Evolutionary conservation across 1,284 basidiomycete genomes (phyloP), one percentile per base, ranked within the genome.

Genomic region (Phylloboletellus chloephorus): DNA sequence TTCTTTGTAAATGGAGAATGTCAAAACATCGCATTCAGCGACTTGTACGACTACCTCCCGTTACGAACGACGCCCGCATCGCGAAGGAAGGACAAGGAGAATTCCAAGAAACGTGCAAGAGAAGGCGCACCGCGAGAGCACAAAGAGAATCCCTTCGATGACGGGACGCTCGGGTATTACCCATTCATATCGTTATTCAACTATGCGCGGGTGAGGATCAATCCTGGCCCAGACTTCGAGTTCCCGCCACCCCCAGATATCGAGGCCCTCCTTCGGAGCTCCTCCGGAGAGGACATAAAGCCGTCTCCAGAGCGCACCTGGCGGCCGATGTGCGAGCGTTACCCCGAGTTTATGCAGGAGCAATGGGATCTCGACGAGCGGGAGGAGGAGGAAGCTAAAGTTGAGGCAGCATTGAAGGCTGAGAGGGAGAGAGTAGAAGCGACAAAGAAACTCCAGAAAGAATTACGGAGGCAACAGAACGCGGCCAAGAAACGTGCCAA

Each of bases 81-180:
- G 8, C 69, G 73, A 41, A 72, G 73, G 53, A 76, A 78, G 51
- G 72, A 70, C 29, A 72, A 72, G 54, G 72, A 76, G 46, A 72
- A 39, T 9, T 56, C 62, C 12, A 65, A 72, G 56, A 78, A 73
- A 52, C 71, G 76, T 26, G 66, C 69, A 22, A 71, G 77, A 44
- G 82, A 86, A 54, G 81, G 79, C 21, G 71, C 78, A 20, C 58
- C 58, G n/a, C 76, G 79, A 39, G 82, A 85, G 52, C 85, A 88
- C 58, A 76, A 76, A 46, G 79, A 90, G 61, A 92, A 93, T 51
- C 74, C 78, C 1, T 87, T 90, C 58, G 94, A 99, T 64, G 96
- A 99, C 61, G 96, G 96, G 8, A 85, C 84, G 13, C 67, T 97
- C 5, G 96, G 96, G 0, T 99, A 99, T 64, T 98, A 93, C 58